Base-by-base conservation (phyloP, 345 rosid genomes). In the Noccaea bulbosa region DNA sequence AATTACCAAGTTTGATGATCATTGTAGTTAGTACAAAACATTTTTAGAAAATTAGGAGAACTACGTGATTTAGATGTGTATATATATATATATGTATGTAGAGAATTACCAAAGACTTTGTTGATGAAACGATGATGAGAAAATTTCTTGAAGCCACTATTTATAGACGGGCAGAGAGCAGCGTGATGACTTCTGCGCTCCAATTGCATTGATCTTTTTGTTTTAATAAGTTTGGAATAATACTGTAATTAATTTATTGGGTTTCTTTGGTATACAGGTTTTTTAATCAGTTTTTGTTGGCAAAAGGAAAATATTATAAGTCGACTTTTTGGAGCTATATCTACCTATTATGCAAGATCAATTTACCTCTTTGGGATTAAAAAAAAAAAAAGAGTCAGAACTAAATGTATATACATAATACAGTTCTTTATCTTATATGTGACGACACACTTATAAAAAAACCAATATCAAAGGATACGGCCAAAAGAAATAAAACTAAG, bases 111-210 rank as follows among this genome's bases (percentile, higher is more conserved):
- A n/a, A 47, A 48, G 16, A 4, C 11, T 41, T 64, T 27, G 66
- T 51, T 34, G 40, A 49, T 66, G 67, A 65, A 47, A 24, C 44
- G 77, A 73, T 73, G 45, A 49, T 6, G 52, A 62, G 38, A 47
- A 62, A 16, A 10, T n/a, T 7, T 69, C 40, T 15, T 52, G 70
- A 58, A 73, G 62, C 72, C 72, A 66, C 47, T 66, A 73, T 73
- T 66, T 73, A 66, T 66, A 73, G 72, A 73, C 10, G 53, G 40
- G 4, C 5, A 57, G 6, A 57, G 53, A 32, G 4, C 15, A 66
- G 33, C 7, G 4, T 40, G n/a, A 41, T 58, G 15, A 49, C 33
- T 39, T 39, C 4, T 58, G 8, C 3, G 12, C 67, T 33, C 33
- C 17, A 50, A 6, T 47, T 39, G 59, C 51, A 33, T 59, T 33